phyloP scores from a whole-genome alignment of 257 asterid genomes.

The Ehretia macrophylla region DNA sequence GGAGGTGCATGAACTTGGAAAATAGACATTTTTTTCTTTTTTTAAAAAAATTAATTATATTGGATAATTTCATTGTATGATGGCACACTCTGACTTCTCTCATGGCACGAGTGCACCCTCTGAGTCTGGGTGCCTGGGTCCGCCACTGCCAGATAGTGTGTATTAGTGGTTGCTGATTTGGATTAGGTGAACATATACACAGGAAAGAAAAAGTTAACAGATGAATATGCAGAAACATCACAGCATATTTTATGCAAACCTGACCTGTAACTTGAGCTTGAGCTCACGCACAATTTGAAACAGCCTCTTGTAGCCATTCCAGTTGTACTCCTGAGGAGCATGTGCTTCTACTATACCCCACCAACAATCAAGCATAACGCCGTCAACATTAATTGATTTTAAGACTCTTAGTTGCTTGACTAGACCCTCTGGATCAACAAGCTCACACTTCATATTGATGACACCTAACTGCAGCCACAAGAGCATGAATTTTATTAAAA shows the following conservation, averaged over 20 bases:
- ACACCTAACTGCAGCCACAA: conserved; percentile 72
- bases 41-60: too few species aligned
- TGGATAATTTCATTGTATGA: too few species aligned
- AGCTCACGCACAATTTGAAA: conserved; percentile 77
- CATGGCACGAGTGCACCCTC: too few species aligned
- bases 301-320: conserved; percentile 87
- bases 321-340: conserved; percentile 85
- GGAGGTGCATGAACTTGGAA: too few species aligned
- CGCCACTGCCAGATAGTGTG: too few species aligned
- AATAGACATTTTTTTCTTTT: too few species aligned
- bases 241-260: conserved; percentile 11
- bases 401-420: conserved; percentile 72
- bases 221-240: not conserved
- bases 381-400: conserved; percentile 73
- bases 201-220: too few species aligned
- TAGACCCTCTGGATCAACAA: conserved; percentile 80
- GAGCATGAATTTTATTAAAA: conserved; percentile 4
- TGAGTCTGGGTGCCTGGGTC: too few species aligned
- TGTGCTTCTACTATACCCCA: conserved; percentile 97
- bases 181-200: too few species aligned
- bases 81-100: too few species aligned
- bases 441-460: conserved; percentile 84
- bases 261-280: conserved; percentile 80
- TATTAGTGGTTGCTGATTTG: too few species aligned
- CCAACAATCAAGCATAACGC: conserved; percentile 93